These are phyloP conservation scores for Pyrus betulifolia DNA, from an alignment of 306 rosid species.

Conservation along the genomic window DNA sequence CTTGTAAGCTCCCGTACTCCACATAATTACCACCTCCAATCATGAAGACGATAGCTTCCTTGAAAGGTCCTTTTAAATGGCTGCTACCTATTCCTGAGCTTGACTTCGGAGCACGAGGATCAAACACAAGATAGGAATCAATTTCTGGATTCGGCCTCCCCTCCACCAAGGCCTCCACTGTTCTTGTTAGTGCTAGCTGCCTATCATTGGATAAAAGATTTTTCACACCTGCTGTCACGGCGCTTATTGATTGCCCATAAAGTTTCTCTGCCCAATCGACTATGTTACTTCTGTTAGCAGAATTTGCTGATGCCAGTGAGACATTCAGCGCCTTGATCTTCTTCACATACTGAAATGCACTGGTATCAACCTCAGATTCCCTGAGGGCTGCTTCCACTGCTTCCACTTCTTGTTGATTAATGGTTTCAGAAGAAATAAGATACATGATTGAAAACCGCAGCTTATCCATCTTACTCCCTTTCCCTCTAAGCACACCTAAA, in stretches of 20 bases:
- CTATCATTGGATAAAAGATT: conserved; percentile 81
- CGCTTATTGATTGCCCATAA: conserved; percentile 87
- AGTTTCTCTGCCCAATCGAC: conserved; percentile 99
- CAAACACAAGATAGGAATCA: conserved; percentile 66
- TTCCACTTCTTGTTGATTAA: conserved; percentile 78
- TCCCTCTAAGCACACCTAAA: conserved; percentile 60
- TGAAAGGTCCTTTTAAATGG: conserved; percentile 87
- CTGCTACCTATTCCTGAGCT: conserved; percentile 60
- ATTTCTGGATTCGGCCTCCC: conserved; percentile 93
- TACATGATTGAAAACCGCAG: conserved; percentile 89
- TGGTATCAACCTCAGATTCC: conserved; percentile 74
- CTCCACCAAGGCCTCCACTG: conserved; percentile 89
- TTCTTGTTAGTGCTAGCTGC: conserved; percentile 87
- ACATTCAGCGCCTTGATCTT: conserved; percentile 86
- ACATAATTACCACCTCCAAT: conserved; percentile 94
- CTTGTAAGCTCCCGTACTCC: conserved; percentile 86
- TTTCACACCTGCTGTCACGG: conserved; percentile 94
- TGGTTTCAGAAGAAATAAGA: conserved; percentile 71
- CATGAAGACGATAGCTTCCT: conserved; percentile 94
- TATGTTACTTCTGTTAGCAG: conserved; percentile 86
- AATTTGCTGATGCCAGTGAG: conserved; percentile 71
- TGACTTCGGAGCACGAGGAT: conserved; percentile 89
- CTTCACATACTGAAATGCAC: conserved; percentile 93
- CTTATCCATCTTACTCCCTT: conserved; percentile 86
- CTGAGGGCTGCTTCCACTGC: conserved; percentile 77